These are phyloP conservation scores for Elsinoe arachidis DNA, from an alignment of 2,329 filamentous ascomycete genomes.

Conservation along the genomic window DNA sequence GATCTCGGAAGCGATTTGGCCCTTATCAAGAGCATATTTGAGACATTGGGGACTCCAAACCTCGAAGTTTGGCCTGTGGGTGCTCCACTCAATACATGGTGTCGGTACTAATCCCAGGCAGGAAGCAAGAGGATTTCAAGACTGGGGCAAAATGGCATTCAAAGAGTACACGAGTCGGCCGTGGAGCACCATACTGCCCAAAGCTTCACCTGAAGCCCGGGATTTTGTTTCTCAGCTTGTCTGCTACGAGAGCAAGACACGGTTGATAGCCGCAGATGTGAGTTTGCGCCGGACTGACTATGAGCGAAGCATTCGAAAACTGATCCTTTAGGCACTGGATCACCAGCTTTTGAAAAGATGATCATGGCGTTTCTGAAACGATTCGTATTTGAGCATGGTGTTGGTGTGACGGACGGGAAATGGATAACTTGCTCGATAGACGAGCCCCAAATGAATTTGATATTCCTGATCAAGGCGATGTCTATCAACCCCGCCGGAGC, in stretches of 20 bases:
- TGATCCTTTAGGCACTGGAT: constrained; percentile 16
- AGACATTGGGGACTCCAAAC: constrained; percentile 79
- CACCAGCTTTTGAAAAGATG: constrained; percentile 15
- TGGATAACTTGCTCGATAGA: no score
- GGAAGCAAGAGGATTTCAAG: constrained; percentile 62
- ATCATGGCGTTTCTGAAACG: background rate
- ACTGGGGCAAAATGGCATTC: constrained; percentile 83
- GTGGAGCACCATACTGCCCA: constrained; percentile 64
- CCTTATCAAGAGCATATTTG: constrained; percentile 85
- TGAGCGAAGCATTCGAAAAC: background rate
- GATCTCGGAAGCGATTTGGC: constrained; percentile 88
- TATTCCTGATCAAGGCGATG: no score
- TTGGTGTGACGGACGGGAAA: background rate
- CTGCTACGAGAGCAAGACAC: constrained; percentile 58
- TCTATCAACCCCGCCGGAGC: no score
- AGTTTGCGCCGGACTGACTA: background rate
- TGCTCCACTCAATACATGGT: constrained; percentile 6
- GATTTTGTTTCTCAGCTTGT: constrained; percentile 62
- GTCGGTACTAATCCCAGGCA: constrained; percentile 18
- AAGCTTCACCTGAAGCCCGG: constrained; percentile 48
- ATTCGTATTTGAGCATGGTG: background rate
- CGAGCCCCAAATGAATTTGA: no score
- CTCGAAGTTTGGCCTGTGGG: constrained; percentile 69
- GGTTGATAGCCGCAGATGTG: constrained; percentile 52
- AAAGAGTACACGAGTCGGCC: constrained; percentile 56